Percentiles rank a stretch among this genome's conserved stretches.
phyloP scores from a whole-genome alignment of 257 asterid genomes.

The Haberlea rhodopensis region DNA sequence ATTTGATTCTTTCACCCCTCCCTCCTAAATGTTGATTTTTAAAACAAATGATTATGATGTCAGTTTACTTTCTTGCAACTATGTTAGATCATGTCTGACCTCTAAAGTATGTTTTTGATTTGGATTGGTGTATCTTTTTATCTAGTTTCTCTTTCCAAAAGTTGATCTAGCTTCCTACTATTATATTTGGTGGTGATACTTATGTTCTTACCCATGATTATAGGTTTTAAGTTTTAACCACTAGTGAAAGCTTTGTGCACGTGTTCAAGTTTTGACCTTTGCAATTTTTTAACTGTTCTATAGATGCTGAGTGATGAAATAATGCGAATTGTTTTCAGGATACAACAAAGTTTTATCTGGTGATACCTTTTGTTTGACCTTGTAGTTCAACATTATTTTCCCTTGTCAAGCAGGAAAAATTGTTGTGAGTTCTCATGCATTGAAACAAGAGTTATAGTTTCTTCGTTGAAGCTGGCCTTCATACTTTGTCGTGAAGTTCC shows the following conservation, averaged over 20 bases:
- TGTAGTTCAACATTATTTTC: constrained; percentile 18
- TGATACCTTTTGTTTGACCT: constrained; percentile 25
- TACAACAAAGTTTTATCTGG: constrained; percentile 19
- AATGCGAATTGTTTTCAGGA: constrained; percentile 12
- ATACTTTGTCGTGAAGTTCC: constrained; percentile 75
- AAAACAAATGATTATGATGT: not conserved
- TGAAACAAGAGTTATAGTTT: constrained; percentile 49
- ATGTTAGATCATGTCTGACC: constrained; percentile 14
- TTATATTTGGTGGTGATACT: no score
- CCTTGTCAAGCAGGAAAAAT: constrained; percentile 45
- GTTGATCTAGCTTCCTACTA: no score
- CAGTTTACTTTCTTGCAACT: constrained; percentile 5
- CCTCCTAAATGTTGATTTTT: constrained; percentile 12
- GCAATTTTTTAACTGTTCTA: not conserved
- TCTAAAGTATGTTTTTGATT: constrained; percentile 1
- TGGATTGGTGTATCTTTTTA: constrained; percentile 1
- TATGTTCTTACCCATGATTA: not conserved
- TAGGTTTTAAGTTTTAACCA: not conserved
- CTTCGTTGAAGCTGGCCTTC: constrained; percentile 75
- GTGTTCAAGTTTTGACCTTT: not conserved
- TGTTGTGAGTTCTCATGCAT: constrained; percentile 57
- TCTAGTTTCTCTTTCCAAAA: not conserved
- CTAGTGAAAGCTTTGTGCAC: not conserved
- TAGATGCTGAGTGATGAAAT: not conserved
- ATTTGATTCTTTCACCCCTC: constrained; percentile 13